Base-by-base conservation (phyloP, 225 moss, liverwort and hornwort genomes). In the Sphagnum tenellum region DNA sequence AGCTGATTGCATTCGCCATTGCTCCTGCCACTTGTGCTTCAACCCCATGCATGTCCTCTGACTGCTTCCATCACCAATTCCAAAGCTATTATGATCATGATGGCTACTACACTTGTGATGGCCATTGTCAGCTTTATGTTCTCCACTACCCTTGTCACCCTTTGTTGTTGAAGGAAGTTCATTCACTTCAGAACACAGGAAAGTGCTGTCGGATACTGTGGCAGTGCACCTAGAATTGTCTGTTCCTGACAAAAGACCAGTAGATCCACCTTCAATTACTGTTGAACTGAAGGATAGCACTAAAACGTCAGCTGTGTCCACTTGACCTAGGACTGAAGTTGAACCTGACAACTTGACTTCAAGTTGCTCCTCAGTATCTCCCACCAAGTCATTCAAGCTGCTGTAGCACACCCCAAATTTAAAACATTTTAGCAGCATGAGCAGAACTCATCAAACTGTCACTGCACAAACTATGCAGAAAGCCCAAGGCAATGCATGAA, bases 21-120 rank as follows among this genome's bases (percentile, higher is more conserved):
- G 71, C 29, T 75, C 72, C 64, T 82, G 81, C 81, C 81, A 82
- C 60, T 82, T 82, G 49, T 82, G 81, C 75, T 82, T 82, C 72
- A 82, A 75, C 52, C 81, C 81, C 78, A 82, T 77, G 64, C 81
- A 82, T 52, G 77, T 72, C 70, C 81, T 81, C 56, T 77, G 74
- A 60, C 69, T 78, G 72, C 72, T 73, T 45, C 61, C 74, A 56
- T 70, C 72, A 4, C 52, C 75, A 64, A 29, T 12, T 29, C 13
- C 60, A 60, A 3, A 46, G 3, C 45, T 47, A 52, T 52, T 52
- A 5, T 2, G 7, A 52, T 52, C 52, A 5, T 52, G 6, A 9
- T 52, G 52, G 29, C 29, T 29, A 29, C 10, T 58, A 58, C 14
- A 58, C 2, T 58, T 44, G 7, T 58, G 58, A 3, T 12, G 7